Base-by-base conservation (phyloP, 2,329 filamentous ascomycete genomes). In the Penicillium polonicum region DNA sequence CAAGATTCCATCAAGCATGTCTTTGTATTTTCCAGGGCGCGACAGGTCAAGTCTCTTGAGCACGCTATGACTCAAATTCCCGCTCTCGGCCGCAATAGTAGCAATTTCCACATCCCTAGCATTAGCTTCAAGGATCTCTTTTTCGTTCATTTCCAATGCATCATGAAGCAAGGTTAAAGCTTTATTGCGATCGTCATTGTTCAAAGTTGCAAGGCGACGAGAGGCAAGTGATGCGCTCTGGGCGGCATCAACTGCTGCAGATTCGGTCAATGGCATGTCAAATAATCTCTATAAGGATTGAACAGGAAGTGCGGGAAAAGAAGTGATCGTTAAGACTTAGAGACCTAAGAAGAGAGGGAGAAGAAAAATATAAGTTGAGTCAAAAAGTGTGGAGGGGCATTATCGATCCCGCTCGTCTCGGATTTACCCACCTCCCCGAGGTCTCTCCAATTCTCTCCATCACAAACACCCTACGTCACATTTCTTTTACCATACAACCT, bases 1-100 rank as follows among this genome's bases (percentile, higher is more conserved):
- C 59, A 95, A 77, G 60, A 99, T 95, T 27, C 94, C 94, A 78
- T 92, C 89, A 63, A 99, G 82, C 94, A 99, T 97, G 71, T 97
- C 94, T 70, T 97, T 92, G 82, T 89, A 99, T 79, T 97, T 97
- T 58, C 93, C 93, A 71, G 86, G 85, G 74, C 90, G 89, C 48
- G 86, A 87, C 48, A 99, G 80, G 75, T 99, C 93, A 60, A 99
- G 82, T 55, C 94, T 85, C 69, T 95, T 94, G 33, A 97, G 85
- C 25, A 97, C 83, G 70, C 91, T 94, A 69, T 88, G 83, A 73
- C 87, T 93, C 49, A 97, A 79, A 48, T 86, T 80, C 41, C 93
- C 93, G 68, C 87, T 84, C 17, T 86, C 84, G 21, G 90, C 91
- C 48, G 91, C 90, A 67, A 84, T 81, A 41, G 83, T 84, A 3